phyloP scores from a whole-genome alignment of 225 moss, liverwort and hornwort species.

The Straminergon stramineum region DNA sequence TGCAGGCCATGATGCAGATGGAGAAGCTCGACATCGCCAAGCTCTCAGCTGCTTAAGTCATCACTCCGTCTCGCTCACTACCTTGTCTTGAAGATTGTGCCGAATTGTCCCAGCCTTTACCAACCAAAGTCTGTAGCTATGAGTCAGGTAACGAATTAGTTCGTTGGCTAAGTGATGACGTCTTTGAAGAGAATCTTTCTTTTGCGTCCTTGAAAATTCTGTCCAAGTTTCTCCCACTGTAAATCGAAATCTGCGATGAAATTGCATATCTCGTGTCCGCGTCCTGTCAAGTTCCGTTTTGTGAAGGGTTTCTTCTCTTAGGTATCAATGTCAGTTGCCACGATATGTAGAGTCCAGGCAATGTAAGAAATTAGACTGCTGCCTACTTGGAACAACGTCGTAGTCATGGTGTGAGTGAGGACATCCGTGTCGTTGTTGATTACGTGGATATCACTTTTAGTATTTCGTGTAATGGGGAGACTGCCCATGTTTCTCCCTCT shows the following conservation, averaged over 20 bases:
- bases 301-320: background rate
- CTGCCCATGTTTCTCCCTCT: background rate
- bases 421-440: background rate
- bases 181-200: background rate
- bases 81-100: background rate
- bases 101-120: background rate
- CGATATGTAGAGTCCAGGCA: background rate
- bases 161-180: no score
- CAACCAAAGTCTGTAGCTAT: background rate
- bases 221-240: background rate
- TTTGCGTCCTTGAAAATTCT: background rate
- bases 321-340: no score
- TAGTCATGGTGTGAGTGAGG: no score
- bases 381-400: no score
- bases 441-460: no score
- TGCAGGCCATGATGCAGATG: conserved; percentile 43
- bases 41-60: conserved; percentile 7
- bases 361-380: no score
- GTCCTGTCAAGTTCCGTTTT: background rate
- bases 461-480: background rate
- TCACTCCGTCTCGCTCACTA: background rate
- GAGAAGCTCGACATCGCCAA: conserved; percentile 30
- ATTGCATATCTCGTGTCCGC: background rate
- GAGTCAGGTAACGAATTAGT: background rate
- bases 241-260: background rate